Percentiles rank a stretch among this genome's conserved stretches.
phyloP scores from a whole-genome alignment of 805 yeast genomes.

The Monosporozyma siamensis region DNA sequence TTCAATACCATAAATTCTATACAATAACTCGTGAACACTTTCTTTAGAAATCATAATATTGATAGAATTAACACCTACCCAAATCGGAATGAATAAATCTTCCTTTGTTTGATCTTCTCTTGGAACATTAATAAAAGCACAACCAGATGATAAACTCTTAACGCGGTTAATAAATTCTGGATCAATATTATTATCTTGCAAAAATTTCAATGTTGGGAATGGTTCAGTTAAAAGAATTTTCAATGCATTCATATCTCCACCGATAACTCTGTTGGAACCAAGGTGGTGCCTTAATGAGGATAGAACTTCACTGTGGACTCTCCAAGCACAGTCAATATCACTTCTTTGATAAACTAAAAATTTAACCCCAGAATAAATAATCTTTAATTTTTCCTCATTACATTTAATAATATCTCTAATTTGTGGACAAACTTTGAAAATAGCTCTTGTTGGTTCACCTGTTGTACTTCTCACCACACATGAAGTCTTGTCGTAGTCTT shows the following conservation, averaged over 20 bases:
- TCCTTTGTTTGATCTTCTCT: conserved; percentile 48
- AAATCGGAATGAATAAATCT: conserved; percentile 71
- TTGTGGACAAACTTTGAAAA: conserved; percentile 79
- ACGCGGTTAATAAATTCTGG: conserved; percentile 48
- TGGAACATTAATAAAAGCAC: conserved; percentile 67
- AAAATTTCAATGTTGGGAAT: conserved; percentile 61
- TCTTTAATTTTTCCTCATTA: conserved; percentile 72
- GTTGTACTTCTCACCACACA: conserved; percentile 88
- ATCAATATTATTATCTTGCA: conserved; percentile 46
- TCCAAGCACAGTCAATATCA: conserved; percentile 71
- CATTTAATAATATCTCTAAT: conserved; percentile 55
- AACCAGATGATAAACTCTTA: conserved; percentile 54
- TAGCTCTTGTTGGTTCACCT: conserved; percentile 88
- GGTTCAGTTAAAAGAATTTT: conserved; percentile 60
- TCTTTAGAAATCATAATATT: conserved; percentile 92
- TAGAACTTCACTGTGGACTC: conserved; percentile 85
- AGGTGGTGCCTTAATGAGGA: conserved; percentile 55
- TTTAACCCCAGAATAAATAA: conserved; percentile 87
- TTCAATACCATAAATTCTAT: conserved; percentile 67
- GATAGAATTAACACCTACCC: conserved; percentile 79
- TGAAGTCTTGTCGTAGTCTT: conserved; percentile 57
- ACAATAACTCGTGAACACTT: conserved; percentile 79
- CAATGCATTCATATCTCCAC: conserved; percentile 48
- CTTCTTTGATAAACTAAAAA: conserved; percentile 87
- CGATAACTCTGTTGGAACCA: conserved; percentile 50